phyloP scores from a whole-genome alignment of 23 red algal species.

The Gracilaria gracilis region DNA sequence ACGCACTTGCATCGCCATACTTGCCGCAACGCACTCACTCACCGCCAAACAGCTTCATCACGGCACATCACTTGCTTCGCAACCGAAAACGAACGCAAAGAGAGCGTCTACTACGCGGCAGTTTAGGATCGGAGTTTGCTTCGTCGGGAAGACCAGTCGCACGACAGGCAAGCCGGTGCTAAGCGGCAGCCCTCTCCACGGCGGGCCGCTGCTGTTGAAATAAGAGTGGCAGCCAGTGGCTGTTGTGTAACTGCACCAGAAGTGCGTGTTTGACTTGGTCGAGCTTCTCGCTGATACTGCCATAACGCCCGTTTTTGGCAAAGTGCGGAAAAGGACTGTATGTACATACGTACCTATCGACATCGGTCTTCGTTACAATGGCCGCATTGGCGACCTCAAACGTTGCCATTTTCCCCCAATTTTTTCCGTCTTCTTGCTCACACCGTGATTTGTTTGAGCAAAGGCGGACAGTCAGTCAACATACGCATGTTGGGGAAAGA shows the following conservation, averaged over 20 bases:
- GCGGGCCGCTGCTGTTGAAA: no score
- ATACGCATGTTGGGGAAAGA: neutral
- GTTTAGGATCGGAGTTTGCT: no score
- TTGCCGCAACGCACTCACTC: no score
- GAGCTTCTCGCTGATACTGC: neutral
- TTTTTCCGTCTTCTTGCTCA: neutral
- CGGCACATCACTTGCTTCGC: no score
- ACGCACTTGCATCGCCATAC: no score
- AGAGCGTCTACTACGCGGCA: no score
- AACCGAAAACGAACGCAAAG: no score
- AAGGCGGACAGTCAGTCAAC: neutral
- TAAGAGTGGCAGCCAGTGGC: neutral
- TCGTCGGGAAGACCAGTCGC: no score
- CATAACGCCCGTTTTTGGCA: neutral
- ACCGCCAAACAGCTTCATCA: no score
- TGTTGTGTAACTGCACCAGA: neutral
- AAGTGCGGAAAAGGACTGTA: neutral
- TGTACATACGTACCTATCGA: neutral
- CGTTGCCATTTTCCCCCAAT: conserved; percentile 8
- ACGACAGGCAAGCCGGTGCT: no score
- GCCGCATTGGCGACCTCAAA: neutral
- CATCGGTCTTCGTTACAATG: neutral
- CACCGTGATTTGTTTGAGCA: neutral
- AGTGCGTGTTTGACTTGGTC: neutral
- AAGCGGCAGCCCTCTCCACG: no score